A percentile compares a stretch with the other conserved stretches of the same genome.
Evolutionary conservation across 345 rosid genomes (phyloP).

Genomic region (Turritis glabra): DNA sequence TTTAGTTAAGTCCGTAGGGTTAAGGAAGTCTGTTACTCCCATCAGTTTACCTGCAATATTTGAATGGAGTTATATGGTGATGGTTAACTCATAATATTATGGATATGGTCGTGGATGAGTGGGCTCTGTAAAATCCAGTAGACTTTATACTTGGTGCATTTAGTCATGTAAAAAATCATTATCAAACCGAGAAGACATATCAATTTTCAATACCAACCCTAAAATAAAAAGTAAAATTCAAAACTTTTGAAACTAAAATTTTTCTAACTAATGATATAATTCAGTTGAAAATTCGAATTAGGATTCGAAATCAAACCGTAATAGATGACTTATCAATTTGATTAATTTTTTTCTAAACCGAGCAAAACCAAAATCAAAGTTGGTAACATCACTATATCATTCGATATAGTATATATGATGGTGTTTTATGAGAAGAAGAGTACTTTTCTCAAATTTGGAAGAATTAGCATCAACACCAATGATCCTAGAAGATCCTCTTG

Average conservation of each 20-base stretch:
- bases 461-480: slow-evolving; percentile 62
- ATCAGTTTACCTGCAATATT: slow-evolving; percentile 16
- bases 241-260: not conserved
- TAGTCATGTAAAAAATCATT: not conserved
- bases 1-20: slow-evolving; percentile 33
- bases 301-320: no score
- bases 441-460: slow-evolving; percentile 56
- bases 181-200: no score
- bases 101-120: no score
- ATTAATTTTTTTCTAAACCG: no score
- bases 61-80: not conserved
- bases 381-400: no score
- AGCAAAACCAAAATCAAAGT: no score
- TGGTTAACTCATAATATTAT: not conserved
- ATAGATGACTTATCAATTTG: no score
- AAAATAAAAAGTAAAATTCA: no score
- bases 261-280: not conserved
- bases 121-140: not conserved
- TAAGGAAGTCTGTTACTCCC: slow-evolving; percentile 39
- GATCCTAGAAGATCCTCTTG: slow-evolving; percentile 62
- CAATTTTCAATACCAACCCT: not conserved
- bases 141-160: not conserved
- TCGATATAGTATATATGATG: not conserved
- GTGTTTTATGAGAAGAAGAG: not conserved
- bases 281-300: no score